A percentile compares a stretch with the other conserved stretches of the same genome.
Conservation (phyloP, 2,329 filamentous ascomycete genomes). For the Pseudomassariella vexata region DNA sequence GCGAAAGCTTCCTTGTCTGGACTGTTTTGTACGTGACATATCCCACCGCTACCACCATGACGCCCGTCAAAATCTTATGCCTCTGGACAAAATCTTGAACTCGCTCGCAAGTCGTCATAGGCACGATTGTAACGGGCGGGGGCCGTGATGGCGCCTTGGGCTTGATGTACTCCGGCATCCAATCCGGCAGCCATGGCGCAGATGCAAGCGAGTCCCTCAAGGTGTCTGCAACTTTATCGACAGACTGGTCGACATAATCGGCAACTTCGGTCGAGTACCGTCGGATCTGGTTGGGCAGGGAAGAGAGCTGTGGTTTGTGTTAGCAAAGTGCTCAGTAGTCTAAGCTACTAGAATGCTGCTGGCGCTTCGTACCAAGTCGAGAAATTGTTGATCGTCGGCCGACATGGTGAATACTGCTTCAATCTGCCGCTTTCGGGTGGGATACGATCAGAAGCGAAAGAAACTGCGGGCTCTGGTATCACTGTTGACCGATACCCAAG, state of each 20-base stretch:
- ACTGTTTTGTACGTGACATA: slow-evolving; percentile 53
- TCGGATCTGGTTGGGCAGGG: slow-evolving; percentile 57
- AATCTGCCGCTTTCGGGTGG: too few relatives aligned
- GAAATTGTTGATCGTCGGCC: slow-evolving; percentile 71
- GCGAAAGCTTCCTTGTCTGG: slow-evolving; percentile 47
- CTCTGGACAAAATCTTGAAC: slow-evolving; percentile 65
- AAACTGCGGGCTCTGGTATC: too few relatives aligned
- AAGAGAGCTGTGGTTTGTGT: slow-evolving; percentile 49
- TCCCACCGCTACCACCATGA: slow-evolving; percentile 64
- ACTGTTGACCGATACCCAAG: too few relatives aligned
- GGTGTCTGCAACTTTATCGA: slow-evolving; percentile 67
- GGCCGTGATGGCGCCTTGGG: slow-evolving; percentile 48
- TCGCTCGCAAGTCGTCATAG: slow-evolving; percentile 38
- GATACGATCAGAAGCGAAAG: too few relatives aligned
- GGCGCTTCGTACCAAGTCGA: slow-evolving; percentile 65
- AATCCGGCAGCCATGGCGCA: slow-evolving; percentile 70
- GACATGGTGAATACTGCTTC: slow-evolving; percentile 63
- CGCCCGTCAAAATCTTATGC: slow-evolving; percentile 69
- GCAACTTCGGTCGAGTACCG: slow-evolving; percentile 68
- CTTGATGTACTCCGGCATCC: slow-evolving; percentile 66
- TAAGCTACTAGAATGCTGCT: background rate
- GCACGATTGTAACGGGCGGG: slow-evolving; percentile 26
- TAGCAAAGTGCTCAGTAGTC: too few relatives aligned
- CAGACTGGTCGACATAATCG: slow-evolving; percentile 73
- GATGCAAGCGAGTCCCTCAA: slow-evolving; percentile 65